Evolutionary conservation across 2,329 filamentous ascomycete species (phyloP).

Genomic region (Scytalidium lignicola): DNA sequence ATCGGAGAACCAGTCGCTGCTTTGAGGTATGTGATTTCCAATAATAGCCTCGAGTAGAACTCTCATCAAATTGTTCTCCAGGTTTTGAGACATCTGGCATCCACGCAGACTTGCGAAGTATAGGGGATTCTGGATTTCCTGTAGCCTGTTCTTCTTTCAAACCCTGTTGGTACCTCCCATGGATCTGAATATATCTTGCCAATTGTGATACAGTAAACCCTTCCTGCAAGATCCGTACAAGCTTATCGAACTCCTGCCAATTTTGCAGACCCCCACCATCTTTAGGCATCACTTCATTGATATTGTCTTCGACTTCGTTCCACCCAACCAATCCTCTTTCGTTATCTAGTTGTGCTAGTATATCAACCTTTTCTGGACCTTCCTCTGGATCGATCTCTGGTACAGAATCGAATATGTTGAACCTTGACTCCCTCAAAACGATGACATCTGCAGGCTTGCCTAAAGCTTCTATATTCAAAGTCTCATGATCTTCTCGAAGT

Average conservation of each 20-base stretch:
- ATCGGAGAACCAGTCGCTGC: slow-evolving; percentile 17
- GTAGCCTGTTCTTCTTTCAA: slow-evolving; percentile 1
- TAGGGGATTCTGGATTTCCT: slow-evolving; percentile 2
- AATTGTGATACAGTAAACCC: slow-evolving; percentile 26
- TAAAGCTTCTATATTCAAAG: slow-evolving; percentile 14
- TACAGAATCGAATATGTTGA: slow-evolving; percentile 7
- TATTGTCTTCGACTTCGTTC: slow-evolving; percentile 24
- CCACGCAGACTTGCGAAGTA: slow-evolving; percentile 21
- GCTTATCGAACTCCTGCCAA: slow-evolving; percentile 21
- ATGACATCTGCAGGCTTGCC: slow-evolving; percentile 24
- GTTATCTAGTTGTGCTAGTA: slow-evolving; percentile 19
- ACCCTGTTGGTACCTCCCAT: slow-evolving; percentile 1
- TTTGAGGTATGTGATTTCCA: slow-evolving; percentile 23
- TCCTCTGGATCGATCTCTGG: not conserved
- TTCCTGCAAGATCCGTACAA: slow-evolving; percentile 20
- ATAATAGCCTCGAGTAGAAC: slow-evolving; percentile 20
- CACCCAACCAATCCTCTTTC: slow-evolving; percentile 22
- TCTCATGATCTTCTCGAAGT: slow-evolving; percentile 17
- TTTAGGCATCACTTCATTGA: slow-evolving; percentile 22
- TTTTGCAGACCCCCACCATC: slow-evolving; percentile 8
- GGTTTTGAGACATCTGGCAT: slow-evolving; percentile 18
- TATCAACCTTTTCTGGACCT: slow-evolving; percentile 21
- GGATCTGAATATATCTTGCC: slow-evolving; percentile 17
- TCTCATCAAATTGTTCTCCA: slow-evolving; percentile 17
- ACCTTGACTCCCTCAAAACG: slow-evolving; percentile 24